Percentiles rank a stretch among this genome's conserved stretches.
Conservation (phyloP, 129 eudicot species). For the Artemisia annua region DNA sequence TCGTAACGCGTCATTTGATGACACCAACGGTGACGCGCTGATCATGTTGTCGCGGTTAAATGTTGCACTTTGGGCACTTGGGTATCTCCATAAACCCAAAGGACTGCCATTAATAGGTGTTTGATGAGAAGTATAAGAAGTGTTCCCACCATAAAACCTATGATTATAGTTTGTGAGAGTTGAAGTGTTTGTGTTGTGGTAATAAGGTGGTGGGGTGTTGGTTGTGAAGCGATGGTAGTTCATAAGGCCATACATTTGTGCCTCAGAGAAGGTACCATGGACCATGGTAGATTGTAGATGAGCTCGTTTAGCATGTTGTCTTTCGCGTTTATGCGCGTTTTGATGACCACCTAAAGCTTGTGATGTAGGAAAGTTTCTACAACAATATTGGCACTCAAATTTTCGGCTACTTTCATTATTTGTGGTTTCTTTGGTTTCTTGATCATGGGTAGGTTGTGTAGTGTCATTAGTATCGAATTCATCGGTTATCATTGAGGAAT, state of each 20-base stretch:
- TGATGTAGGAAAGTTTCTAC: constrained; percentile 96
- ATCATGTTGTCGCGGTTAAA: constrained; percentile 36
- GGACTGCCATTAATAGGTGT: constrained; percentile 81
- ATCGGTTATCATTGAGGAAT: constrained; percentile 14
- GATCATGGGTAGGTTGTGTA: constrained; percentile 22
- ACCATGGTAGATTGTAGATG: constrained; percentile 77
- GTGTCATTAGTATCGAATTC: constrained; percentile 24
- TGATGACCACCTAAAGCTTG: constrained; percentile 99
- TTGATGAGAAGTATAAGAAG: constrained; percentile 29
- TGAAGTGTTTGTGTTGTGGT: constrained; percentile 50
- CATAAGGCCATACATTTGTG: constrained; percentile 61
- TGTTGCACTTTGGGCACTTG: constrained; percentile 34
- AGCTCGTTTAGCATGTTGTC: constrained; percentile 94
- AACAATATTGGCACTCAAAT: constrained; percentile 96
- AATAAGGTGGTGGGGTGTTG: constrained; percentile 33
- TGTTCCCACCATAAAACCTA: constrained; percentile 33
- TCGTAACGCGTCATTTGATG: constrained; percentile 22
- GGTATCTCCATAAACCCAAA: constrained; percentile 66
- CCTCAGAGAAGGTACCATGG: constrained; percentile 45
- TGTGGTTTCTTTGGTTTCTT: constrained; percentile 26
- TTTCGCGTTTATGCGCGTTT: constrained; percentile 95
- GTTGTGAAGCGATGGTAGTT: constrained; percentile 46
- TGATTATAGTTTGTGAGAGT: constrained; percentile 15
- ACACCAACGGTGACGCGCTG: constrained; percentile 16
- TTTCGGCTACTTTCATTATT: constrained; percentile 52